Percentiles rank a stretch among this genome's conserved stretches.
Conservation (phyloP, 164 flowering plant species). For the Platanus orientalis region DNA sequence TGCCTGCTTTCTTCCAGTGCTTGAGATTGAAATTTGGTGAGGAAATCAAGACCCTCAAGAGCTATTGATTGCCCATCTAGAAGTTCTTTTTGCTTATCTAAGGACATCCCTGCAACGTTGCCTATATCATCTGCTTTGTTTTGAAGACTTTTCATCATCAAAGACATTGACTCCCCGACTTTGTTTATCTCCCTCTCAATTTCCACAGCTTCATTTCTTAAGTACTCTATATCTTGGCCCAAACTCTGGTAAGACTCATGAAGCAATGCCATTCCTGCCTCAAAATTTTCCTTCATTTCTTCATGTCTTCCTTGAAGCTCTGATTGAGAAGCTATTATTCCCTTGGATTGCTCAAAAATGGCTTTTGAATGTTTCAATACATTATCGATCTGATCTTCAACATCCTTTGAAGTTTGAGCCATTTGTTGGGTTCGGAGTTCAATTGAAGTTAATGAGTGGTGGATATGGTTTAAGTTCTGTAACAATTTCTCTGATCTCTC, state of each 20-base stretch:
- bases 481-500: constrained; percentile 44
- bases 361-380: constrained; percentile 45
- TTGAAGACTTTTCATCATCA: constrained; percentile 58
- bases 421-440: constrained; percentile 46
- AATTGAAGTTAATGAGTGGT: constrained; percentile 48
- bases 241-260: constrained; percentile 49
- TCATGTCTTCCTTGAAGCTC: constrained; percentile 54
- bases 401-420: constrained; percentile 38
- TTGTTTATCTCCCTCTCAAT: constrained; percentile 59
- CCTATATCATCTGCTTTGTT: constrained; percentile 70
- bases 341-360: constrained; percentile 52
- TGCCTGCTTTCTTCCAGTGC: constrained; percentile 93
- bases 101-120: constrained; percentile 48
- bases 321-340: constrained; percentile 51
- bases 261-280: constrained; percentile 51
- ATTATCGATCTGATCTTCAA: constrained; percentile 35
- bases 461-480: constrained; percentile 43
- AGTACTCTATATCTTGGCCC: constrained; percentile 42
- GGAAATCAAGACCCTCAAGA: constrained; percentile 54
- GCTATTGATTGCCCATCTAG: constrained; percentile 67
- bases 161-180: constrained; percentile 54
- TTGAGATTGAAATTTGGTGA: constrained; percentile 54
- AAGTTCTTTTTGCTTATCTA: constrained; percentile 70
- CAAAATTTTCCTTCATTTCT: constrained; percentile 50
- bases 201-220: constrained; percentile 46